These are phyloP conservation scores for Leonotis leonurus DNA, from an alignment of 257 asterid genomes.

Conservation along the genomic window DNA sequence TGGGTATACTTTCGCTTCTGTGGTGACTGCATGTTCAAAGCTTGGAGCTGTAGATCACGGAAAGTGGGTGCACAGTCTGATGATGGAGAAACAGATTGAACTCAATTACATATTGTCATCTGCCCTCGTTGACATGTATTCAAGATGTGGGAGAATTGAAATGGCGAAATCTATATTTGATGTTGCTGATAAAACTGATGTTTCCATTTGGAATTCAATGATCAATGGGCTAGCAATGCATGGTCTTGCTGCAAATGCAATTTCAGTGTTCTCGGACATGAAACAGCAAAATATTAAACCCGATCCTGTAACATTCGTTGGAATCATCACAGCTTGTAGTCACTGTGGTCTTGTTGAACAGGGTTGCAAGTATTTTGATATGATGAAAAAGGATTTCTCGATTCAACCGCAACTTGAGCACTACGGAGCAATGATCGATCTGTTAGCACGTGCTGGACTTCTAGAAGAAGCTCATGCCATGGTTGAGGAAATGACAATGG, in stretches of 20 bases:
- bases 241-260: slow-evolving; percentile 65
- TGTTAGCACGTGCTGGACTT: slow-evolving; percentile 61
- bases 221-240: slow-evolving; percentile 61
- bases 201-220: slow-evolving; percentile 74
- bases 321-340: slow-evolving; percentile 60
- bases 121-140: slow-evolving; percentile 73
- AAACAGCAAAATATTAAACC: slow-evolving; percentile 39
- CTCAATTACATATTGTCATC: slow-evolving; percentile 59
- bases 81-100: slow-evolving; percentile 46
- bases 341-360: slow-evolving; percentile 62
- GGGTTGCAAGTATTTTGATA: slow-evolving; percentile 48
- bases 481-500: slow-evolving; percentile 55
- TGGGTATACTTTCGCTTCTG: slow-evolving; percentile 61
- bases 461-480: slow-evolving; percentile 52
- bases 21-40: slow-evolving; percentile 59
- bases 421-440: slow-evolving; percentile 77
- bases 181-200: slow-evolving; percentile 30
- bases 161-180: slow-evolving; percentile 49
- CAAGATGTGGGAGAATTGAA: slow-evolving; percentile 71
- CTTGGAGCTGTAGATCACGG: slow-evolving; percentile 66
- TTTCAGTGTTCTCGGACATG: slow-evolving; percentile 41
- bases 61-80: slow-evolving; percentile 55
- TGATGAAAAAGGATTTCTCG: slow-evolving; percentile 42
- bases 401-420: slow-evolving; percentile 73
- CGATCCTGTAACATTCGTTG: slow-evolving; percentile 59